A percentile compares a stretch with the other conserved stretches of the same genome.
These are phyloP conservation scores for Stylosanthes scabra DNA, from an alignment of 331 rosid genomes.

Conservation along the genomic window DNA sequence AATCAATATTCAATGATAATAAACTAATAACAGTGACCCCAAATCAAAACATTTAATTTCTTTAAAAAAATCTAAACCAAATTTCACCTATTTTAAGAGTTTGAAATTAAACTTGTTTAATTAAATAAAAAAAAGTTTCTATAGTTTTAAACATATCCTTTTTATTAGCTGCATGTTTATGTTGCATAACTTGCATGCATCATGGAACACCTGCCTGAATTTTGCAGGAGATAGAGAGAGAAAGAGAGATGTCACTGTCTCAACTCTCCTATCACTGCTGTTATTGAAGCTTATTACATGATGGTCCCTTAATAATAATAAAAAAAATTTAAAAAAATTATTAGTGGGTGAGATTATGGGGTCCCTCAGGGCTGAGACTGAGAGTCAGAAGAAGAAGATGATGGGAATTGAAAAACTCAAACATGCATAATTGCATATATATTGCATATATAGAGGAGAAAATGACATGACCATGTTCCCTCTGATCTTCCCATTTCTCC, in stretches of 20 bases:
- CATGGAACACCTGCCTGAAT: conserved; percentile 9
- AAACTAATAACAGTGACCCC: no score
- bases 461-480: conserved; percentile 37
- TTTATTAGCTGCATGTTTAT: conserved; percentile 3
- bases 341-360: background rate
- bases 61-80: no score
- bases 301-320: no score
- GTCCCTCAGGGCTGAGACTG: background rate
- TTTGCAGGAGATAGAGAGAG: background rate
- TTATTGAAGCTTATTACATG: background rate
- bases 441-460: conserved; percentile 23
- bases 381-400: conserved; percentile 16
- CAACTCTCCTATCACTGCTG: no score
- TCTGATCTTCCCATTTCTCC: background rate
- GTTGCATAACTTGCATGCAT: no score
- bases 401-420: conserved; percentile 2
- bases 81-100: no score
- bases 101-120: no score
- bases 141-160: background rate
- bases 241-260: conserved; percentile 24
- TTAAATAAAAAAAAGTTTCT: background rate
- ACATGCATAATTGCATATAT: background rate
- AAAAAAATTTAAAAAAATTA: no score
- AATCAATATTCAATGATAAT: no score
- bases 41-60: no score